Evolutionary conservation across 2,329 filamentous ascomycete species (phyloP).

Genomic region (Cladorrhinum sp.): DNA sequence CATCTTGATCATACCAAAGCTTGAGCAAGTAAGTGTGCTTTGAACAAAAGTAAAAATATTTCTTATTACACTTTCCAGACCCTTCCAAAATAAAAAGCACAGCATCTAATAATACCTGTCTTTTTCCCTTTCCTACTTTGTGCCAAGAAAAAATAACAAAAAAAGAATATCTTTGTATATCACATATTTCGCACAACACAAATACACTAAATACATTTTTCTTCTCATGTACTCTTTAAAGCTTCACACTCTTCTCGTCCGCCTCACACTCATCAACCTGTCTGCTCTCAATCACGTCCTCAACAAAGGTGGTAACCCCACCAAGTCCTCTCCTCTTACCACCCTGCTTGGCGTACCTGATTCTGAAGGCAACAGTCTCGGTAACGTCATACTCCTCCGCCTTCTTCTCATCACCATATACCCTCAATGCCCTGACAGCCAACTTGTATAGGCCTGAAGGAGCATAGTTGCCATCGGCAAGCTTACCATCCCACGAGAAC

Average conservation of each 20-base stretch:
- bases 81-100: not conserved
- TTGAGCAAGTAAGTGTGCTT: too few species aligned
- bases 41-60: not conserved
- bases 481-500: slow-evolving; percentile 44
- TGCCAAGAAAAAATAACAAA: not conserved
- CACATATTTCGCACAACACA: too few species aligned
- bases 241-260: slow-evolving; percentile 2
- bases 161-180: not conserved
- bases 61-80: not conserved
- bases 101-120: slow-evolving; percentile 1
- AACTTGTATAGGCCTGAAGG: slow-evolving; percentile 51
- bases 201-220: not conserved
- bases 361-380: slow-evolving; percentile 42
- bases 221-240: not conserved
- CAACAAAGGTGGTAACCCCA: not conserved
- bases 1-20: not conserved
- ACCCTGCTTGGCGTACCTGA: slow-evolving; percentile 37
- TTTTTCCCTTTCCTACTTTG: not conserved
- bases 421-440: slow-evolving; percentile 45
- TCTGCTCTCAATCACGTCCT: not conserved
- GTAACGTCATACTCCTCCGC: slow-evolving; percentile 46
- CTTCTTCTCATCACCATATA: slow-evolving; percentile 48
- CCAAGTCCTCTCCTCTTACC: not conserved
- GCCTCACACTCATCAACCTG: slow-evolving; percentile 4
- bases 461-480: slow-evolving; percentile 47